Percentiles rank a stretch among this genome's conserved stretches.
Evolutionary conservation across 2,329 filamentous ascomycete species (phyloP).

Genomic region (Calonectria naviculata): DNA sequence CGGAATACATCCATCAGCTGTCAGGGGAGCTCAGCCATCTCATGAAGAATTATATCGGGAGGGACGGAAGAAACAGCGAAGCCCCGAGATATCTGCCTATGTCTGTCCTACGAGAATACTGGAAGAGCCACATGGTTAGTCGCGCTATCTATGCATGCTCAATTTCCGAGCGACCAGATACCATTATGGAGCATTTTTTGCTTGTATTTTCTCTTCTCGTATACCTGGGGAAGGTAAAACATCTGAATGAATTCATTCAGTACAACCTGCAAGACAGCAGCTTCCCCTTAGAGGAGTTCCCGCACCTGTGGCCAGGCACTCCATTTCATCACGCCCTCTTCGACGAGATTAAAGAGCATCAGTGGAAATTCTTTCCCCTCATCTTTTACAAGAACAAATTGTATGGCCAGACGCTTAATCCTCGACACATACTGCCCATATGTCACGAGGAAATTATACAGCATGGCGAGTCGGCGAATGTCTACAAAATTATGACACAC

Average conservation of each 20-base stretch:
- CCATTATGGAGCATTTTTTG: not conserved
- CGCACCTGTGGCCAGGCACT: not conserved
- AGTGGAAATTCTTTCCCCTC: not conserved
- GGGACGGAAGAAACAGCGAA: not conserved
- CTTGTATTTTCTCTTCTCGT: not conserved
- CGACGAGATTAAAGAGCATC: not conserved
- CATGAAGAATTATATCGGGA: not conserved
- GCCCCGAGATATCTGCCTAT: not conserved
- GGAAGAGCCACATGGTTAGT: not conserved
- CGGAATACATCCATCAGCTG: not conserved
- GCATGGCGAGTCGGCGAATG: not conserved
- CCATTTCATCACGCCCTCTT: not conserved
- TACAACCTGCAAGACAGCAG: not conserved
- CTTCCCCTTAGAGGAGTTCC: not conserved
- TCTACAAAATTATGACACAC: not conserved
- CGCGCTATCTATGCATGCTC: not conserved
- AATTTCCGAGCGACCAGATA: not conserved
- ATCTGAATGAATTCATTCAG: not conserved
- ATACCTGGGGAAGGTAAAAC: not conserved
- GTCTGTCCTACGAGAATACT: not conserved
- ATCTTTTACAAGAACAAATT: not conserved
- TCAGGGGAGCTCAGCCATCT: not conserved
- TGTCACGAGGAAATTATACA: not conserved
- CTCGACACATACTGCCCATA: not conserved
- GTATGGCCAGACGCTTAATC: not conserved